Base-by-base conservation (phyloP, 2,329 filamentous ascomycete genomes). In the Aciculosporium take region DNA sequence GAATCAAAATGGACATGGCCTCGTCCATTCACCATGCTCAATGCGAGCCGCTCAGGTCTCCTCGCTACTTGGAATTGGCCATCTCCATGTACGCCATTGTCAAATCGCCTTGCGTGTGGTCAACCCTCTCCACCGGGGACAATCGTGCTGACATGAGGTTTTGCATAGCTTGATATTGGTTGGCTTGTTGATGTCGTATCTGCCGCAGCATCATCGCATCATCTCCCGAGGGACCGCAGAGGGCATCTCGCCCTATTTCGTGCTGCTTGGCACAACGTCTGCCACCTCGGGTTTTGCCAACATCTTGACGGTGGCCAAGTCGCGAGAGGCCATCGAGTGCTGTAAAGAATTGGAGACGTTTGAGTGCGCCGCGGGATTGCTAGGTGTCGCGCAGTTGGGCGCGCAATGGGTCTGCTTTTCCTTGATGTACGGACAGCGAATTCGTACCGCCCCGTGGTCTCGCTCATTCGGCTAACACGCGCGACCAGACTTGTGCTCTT, bases 151-250 rank as follows among this genome's bases (percentile, higher is more conserved):
- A 44, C 32, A 24, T 18, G 1, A 5, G 10, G 13, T 12, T 5
- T 30, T 18, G 9, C 23, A 10, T 51, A 77, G 73, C 46, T 57
- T 94, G 53, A 85, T 96, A 51, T 70, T 96, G 46, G 58, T 94
- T 51, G 89, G 89, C 43, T 88, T 96, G 53, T 69, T 95, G 46
- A 66, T 94, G 44, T 96, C 89, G 27, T 98, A 98, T 65, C 72
- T 96, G 2, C 91, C 91, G 1, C 91, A 98, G 59, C 89, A 96
- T 63, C 75, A 82, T 59, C 86, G 91, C 54, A 96, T 98, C 62
- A 84, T 94, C 51, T 69, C 74, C 31, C 77, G 87, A 42, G 76
- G 80, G 46, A 91, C 85, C 12, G 93, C 89, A 18, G 89, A 94
- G 59, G 91, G 91, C 47, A 88, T 98, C 47, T 95, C 88, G 24